These are phyloP conservation scores for Populus pruinosa DNA, from an alignment of 345 rosid species.

Conservation along the genomic window DNA sequence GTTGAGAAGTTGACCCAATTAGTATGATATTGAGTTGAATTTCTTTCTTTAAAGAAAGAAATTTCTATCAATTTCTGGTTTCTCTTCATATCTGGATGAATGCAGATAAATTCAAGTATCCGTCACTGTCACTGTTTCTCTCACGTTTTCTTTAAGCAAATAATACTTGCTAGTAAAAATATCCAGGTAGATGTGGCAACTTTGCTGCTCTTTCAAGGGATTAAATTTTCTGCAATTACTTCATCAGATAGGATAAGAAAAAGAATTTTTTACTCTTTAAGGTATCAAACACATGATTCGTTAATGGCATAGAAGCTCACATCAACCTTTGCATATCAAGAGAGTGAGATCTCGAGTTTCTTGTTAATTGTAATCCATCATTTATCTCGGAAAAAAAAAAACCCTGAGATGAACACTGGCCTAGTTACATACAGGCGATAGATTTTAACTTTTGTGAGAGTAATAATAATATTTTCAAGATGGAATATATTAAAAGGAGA, in stretches of 20 bases:
- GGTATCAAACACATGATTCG: not conserved
- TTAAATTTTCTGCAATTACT: not conserved
- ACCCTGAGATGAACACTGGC: too few relatives aligned
- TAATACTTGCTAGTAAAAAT: not conserved
- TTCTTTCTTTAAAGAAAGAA: not conserved
- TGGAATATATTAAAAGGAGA: not conserved
- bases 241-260: too few relatives aligned
- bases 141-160: not conserved
- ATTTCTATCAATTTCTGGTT: not conserved
- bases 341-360: not conserved
- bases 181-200: not conserved
- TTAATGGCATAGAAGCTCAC: not conserved
- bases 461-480: not conserved
- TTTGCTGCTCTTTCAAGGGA: not conserved
- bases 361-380: not conserved
- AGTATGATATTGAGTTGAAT: not conserved
- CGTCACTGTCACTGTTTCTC: not conserved
- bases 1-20: not conserved
- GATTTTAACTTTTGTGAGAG: too few relatives aligned
- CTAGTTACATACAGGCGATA: too few relatives aligned
- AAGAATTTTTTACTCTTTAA: not conserved
- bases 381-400: not conserved
- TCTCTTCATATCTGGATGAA: not conserved
- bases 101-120: too few relatives aligned
- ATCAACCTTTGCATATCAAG: not conserved